A percentile compares a stretch with the other conserved stretches of the same genome.
These are phyloP conservation scores for Phytophthora fragariaefolia DNA, from an alignment of 352 stramenopile genomes.

Conservation along the genomic window DNA sequence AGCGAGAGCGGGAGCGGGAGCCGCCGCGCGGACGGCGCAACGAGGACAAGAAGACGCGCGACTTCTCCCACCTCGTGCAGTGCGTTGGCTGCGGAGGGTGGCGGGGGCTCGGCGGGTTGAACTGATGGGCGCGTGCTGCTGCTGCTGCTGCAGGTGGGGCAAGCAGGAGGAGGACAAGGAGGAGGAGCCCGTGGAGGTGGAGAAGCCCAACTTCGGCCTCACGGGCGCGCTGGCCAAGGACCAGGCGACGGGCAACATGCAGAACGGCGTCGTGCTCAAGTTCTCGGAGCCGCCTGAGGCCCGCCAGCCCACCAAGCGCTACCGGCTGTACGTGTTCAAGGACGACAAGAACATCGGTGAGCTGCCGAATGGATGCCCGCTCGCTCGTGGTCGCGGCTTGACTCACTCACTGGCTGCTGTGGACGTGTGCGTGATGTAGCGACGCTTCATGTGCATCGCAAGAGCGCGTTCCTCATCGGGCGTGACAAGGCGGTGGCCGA, in stretches of 20 bases:
- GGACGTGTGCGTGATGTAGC: conserved; percentile 59
- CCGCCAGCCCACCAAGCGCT: conserved; percentile 90
- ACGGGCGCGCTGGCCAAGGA: conserved; percentile 97
- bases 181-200: conserved; percentile 70
- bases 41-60: conserved; percentile 53
- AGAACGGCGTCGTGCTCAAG: conserved; percentile 98
- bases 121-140: background rate
- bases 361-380: background rate
- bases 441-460: conserved; percentile 95
- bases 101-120: too few relatives aligned
- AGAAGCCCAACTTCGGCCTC: conserved; percentile 98
- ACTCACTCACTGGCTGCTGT: conserved; percentile 8
- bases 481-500: conserved; percentile 95
- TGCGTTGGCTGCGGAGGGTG: conserved; percentile 25
- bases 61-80: conserved; percentile 66
- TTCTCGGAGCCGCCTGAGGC: conserved; percentile 97
- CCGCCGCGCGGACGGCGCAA: conserved; percentile 17
- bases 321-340: conserved; percentile 98
- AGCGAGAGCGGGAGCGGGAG: conserved; percentile 2
- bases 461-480: conserved; percentile 96
- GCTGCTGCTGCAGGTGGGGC: conserved; percentile 54
- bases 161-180: conserved; percentile 70
- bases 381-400: too few relatives aligned
- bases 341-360: conserved; percentile 80
- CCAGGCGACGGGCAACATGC: conserved; percentile 93